Percentiles rank a stretch among this genome's conserved stretches.
phyloP scores from a whole-genome alignment of 1,284 basidiomycete genomes.

The Tylopilus microsporus region DNA sequence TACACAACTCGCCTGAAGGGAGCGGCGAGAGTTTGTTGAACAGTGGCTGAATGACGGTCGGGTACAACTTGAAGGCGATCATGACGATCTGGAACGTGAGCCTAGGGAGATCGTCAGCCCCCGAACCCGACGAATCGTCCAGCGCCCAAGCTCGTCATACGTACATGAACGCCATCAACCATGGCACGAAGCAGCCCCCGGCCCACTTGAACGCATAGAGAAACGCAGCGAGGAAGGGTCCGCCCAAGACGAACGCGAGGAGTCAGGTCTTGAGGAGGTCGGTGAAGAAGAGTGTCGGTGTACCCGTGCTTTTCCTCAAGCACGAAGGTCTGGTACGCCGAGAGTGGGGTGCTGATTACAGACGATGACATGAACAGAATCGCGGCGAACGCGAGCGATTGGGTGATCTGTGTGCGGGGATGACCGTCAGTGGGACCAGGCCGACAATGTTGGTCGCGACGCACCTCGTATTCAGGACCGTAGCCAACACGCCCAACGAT shows the following conservation, averaged over 20 bases:
- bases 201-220: constrained; percentile 91
- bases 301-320: constrained; percentile 95
- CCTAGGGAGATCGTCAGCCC: constrained; percentile 35
- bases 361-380: constrained; percentile 65
- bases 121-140: too few relatives aligned
- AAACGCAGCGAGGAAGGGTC: constrained; percentile 84
- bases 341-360: constrained; percentile 68
- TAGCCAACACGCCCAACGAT: constrained; percentile 54
- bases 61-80: constrained; percentile 83
- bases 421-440: neutral
- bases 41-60: constrained; percentile 88
- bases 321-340: constrained; percentile 86
- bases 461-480: constrained; percentile 62
- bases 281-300: constrained; percentile 68
- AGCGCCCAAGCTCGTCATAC: neutral
- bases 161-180: constrained; percentile 82
- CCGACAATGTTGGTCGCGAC: neutral
- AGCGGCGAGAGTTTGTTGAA: constrained; percentile 97
- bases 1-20: constrained; percentile 66
- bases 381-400: constrained; percentile 78
- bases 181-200: constrained; percentile 83
- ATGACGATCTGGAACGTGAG: constrained; percentile 79
- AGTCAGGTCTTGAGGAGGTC: constrained; percentile 81
- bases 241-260: constrained; percentile 72
- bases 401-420: constrained; percentile 45